Conservation (phyloP, 805 yeast genomes). For the Komagataella phaffii region DNA sequence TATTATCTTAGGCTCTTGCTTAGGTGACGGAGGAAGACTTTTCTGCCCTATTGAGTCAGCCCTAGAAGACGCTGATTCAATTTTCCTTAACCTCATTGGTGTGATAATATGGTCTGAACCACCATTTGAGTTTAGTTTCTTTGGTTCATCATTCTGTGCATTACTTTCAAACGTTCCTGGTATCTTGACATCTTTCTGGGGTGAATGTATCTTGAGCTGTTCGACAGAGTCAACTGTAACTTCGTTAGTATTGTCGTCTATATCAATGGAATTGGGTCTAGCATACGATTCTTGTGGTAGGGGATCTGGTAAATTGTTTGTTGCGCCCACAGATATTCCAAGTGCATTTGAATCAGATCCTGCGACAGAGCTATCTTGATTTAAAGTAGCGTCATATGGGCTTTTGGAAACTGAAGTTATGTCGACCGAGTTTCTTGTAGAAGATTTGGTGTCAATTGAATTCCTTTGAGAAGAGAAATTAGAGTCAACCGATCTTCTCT, state of each 20-base stretch:
- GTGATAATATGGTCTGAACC: not conserved
- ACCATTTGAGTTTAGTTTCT: not conserved
- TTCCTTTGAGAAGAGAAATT: not conserved
- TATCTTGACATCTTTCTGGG: conserved; percentile 4
- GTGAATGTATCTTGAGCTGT: conserved; percentile 1
- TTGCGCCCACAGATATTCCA: not conserved
- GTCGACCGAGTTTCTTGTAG: not conserved
- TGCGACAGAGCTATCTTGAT: conserved; percentile 26
- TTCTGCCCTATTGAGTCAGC: not conserved
- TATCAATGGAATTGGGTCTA: not conserved
- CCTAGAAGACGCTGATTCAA: not conserved
- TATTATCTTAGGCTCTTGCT: not conserved
- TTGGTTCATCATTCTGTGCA: not conserved
- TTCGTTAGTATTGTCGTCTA: conserved; percentile 3
- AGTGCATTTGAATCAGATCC: not conserved
- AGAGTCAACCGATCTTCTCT: conserved; percentile 7
- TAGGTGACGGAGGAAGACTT: not conserved
- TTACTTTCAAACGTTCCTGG: not conserved
- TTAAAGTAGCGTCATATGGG: conserved; percentile 26
- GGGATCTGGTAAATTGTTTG: not conserved
- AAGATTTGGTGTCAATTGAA: conserved; percentile 1
- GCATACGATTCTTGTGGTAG: not conserved
- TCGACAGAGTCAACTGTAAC: conserved; percentile 4
- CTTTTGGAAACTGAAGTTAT: conserved; percentile 9
- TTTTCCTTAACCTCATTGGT: not conserved